Base-by-base conservation (phyloP, 345 rosid species). In the Gossypium arboreum region DNA sequence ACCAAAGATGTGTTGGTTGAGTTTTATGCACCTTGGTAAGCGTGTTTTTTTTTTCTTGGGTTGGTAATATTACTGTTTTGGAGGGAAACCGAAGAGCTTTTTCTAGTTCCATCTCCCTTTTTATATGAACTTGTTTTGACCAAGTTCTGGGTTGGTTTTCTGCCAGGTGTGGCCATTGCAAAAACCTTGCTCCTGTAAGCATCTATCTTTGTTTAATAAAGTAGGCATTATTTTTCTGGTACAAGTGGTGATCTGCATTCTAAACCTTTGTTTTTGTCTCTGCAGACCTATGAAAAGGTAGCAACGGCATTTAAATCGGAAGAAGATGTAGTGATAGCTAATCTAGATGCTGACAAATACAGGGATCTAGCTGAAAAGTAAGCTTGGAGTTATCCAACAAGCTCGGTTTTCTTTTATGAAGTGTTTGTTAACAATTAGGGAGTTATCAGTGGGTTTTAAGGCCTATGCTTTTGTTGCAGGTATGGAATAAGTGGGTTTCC, bases 131-230 rank as follows among this genome's bases (percentile, higher is more conserved):
- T 12, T 48, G 71, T 56, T 43, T 69, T 59, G n/a, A 58, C 51
- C 66, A n/a, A 45, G 59, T 82, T 60, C 44, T 72, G 57, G 60
- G 62, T 74, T 79, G 58, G 78, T 51, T 71, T 76, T 81, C 65
- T 80, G 54, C 65, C 87, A 95, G 99, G 99, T 95, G 98, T 82
- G 98, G 99, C 61, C 98, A 95, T 80, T 95, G 98, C 89, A 91
- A 95, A 80, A 84, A 71, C 52, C 97, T 95, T 45, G 99, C 99
- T 84, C 99, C 99, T 72, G 97, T 95, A 89, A 79, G 94, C 79
- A 24, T n/a, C 61, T 48, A 15, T 39, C 63, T 15, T 70, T 72
- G 78, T 24, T 50, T 54, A 45, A 66, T 27, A 47, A 67, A 20
- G 71, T 54, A 56, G 43, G 11, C 54, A 20, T 45, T 63, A 34